Percentiles rank a stretch among this genome's conserved stretches.
phyloP scores from a whole-genome alignment of 768 basidiomycete genomes.

The Naganishia friedmannii region DNA sequence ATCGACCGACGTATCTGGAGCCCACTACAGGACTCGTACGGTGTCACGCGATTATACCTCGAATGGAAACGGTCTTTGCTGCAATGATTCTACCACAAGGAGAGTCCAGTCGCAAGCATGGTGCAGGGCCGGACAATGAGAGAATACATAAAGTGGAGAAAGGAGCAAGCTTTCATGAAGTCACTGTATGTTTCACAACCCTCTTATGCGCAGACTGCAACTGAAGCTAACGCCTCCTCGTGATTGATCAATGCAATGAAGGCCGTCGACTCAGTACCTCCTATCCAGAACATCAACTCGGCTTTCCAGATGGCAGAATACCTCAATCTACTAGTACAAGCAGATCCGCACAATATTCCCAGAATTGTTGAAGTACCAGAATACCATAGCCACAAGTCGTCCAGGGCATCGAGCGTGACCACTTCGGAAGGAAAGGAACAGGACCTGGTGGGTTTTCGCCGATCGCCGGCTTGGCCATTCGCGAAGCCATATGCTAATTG shows the following conservation, averaged over 20 bases:
- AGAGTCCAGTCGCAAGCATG: neutral
- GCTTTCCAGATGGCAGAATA: slow-evolving; percentile 60
- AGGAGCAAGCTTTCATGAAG: slow-evolving; percentile 21
- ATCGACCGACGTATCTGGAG: neutral
- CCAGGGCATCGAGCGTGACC: neutral
- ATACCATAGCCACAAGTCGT: slow-evolving; percentile 2
- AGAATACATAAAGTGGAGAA: slow-evolving; percentile 12
- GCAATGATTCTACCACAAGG: slow-evolving; percentile 10
- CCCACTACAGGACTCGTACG: neutral
- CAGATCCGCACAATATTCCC: slow-evolving; percentile 84
- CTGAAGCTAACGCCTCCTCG: neutral
- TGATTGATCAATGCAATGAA: neutral
- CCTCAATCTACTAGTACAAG: slow-evolving; percentile 78
- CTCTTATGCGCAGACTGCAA: neutral
- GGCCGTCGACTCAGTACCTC: slow-evolving; percentile 12
- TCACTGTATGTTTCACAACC: neutral
- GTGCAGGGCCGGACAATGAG: neutral
- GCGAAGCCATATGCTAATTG: no score
- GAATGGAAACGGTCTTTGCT: neutral
- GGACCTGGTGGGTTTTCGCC: slow-evolving; percentile 55
- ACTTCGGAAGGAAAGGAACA: slow-evolving; percentile 46
- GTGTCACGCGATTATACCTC: neutral
- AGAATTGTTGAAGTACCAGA: slow-evolving; percentile 70
- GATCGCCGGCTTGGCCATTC: neutral
- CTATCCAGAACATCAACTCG: slow-evolving; percentile 27